Evolutionary conservation across 768 basidiomycete genomes (phyloP), one percentile per base, ranked within the genome.

Genomic region (Tricholoma saponaceum): DNA sequence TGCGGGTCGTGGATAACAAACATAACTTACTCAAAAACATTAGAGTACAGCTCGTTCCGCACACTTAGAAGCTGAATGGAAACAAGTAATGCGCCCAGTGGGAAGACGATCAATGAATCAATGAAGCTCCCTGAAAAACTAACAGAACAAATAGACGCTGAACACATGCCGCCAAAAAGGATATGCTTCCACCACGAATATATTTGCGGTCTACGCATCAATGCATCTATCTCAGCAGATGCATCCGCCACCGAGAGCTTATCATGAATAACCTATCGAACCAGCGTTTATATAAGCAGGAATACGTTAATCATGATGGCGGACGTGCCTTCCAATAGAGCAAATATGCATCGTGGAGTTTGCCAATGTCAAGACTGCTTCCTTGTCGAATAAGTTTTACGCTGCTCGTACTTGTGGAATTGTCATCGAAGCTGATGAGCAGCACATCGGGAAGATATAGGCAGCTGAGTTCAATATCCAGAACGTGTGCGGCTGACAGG

Each of bases 351-450:
- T 85, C 83, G 4, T 83, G 79, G 4, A 94, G 79, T 71, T 93
- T 94, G 39, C 83, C 85, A 7, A 95, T 77, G 68, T 94, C 88
- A 41, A 94, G 74, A 7, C 84, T 78, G 55, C 84, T 85, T 10
- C 79, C 74, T 70, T 90, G 89, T 55, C 85, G 81, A 57, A 90
- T 89, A 65, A 92, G 80, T 72, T 90, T 90, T 69, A 92, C 82
- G 64, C 86, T 87, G 62, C 85, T 87, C 5, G 91, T 94, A 52
- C 90, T 87, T 2, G 92, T 93, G 2, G 83, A 74, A 22, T 75
- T 76, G 70, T 95, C 93, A 62, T 90, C 88, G 65, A 95, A 95
- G 47, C 87, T 86, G 66, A 94, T 81, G 33, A 95, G 79, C 74
- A 91, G 85, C 56, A 88, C 80, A 59, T 86, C 85, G 3, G 87